Base-by-base conservation (phyloP, 306 rosid species). In the Lagenaria siceraria region DNA sequence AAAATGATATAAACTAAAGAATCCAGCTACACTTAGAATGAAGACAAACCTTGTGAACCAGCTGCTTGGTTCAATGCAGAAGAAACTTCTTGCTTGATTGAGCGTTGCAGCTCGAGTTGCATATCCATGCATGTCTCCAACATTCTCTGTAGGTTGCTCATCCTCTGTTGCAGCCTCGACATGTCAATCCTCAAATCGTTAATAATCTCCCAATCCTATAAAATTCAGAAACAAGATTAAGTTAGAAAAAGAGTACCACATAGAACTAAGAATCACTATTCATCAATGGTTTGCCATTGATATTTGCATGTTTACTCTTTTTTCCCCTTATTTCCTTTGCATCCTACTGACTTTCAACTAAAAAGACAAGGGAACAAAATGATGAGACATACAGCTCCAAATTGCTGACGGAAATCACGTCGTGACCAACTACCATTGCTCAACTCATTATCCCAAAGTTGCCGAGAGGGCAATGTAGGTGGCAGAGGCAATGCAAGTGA, bases 91-190 rank as follows among this genome's bases (percentile, higher is more conserved):
- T 96, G 97, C 78, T 90, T 87, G 51, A 92, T 92, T 22, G 98
- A 92, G 84, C 96, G 98, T 79, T 96, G 99, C 90, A 96, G 77
- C 88, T 96, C 99, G 21, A 92, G 93, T 79, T 96, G 99, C 99
- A 96, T 96, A 84, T 96, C 99, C 99, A 96, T 92, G 81, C 99
- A 96, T 70, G 99, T 85, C 86, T 89, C 98, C 78, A 96, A 78
- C 97, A 92, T 96, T 76, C 92, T 89, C 80, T 92, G 98, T 86
- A 96, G 87, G 78, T 89, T 90, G 81, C 88, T 89, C 99, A 96
- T 92, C 87, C 93, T 90, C 75, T 96, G 97, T 70, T 92, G 98
- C 29, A 96, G 92, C 86, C 96, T 88, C 62, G 89, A 97, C 99
- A 96, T 90, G 89, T 96, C 97, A 80, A 92, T 86, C 83, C 99